Evolutionary conservation across 169 alveolate species (phyloP).

Genomic region (Plasmodium blacklocki): DNA sequence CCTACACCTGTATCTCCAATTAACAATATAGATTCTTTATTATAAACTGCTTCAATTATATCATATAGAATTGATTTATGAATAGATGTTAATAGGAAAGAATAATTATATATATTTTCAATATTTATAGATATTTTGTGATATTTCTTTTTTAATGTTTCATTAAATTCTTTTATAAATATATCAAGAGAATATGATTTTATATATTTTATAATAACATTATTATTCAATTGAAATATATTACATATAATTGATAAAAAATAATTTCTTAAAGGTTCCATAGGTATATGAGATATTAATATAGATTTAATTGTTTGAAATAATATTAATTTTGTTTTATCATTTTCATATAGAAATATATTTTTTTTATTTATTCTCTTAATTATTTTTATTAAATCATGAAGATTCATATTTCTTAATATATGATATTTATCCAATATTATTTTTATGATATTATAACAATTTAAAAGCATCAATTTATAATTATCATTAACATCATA

Average conservation of each 20-base stretch:
- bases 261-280: slow-evolving; percentile 6
- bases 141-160: slow-evolving; percentile 16
- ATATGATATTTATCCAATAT: slow-evolving; percentile 46
- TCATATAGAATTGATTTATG: slow-evolving; percentile 90
- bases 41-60: slow-evolving; percentile 84
- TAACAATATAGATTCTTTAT: slow-evolving; percentile 95
- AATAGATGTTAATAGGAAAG: slow-evolving; percentile 77
- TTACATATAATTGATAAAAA: slow-evolving; percentile 11
- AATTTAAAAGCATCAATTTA: slow-evolving; percentile 11
- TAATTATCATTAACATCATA: slow-evolving; percentile 31
- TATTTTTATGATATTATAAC: slow-evolving; percentile 27
- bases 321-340: slow-evolving; percentile 23
- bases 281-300: slow-evolving; percentile 66
- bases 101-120: slow-evolving; percentile 17
- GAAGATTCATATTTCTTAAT: slow-evolving; percentile 71
- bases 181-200: slow-evolving; percentile 7
- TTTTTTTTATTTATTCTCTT: slow-evolving; percentile 51
- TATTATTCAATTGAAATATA: slow-evolving; percentile 8
- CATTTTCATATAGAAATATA: slow-evolving; percentile 25
- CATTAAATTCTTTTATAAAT: slow-evolving; percentile 32
- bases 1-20: slow-evolving; percentile 99
- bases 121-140: slow-evolving; percentile 9
- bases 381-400: slow-evolving; percentile 65
- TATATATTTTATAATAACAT: slow-evolving; percentile 9
- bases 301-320: slow-evolving; percentile 56